Evolutionary conservation across 306 rosid genomes (phyloP).

Genomic region (Arachis stenosperma): DNA sequence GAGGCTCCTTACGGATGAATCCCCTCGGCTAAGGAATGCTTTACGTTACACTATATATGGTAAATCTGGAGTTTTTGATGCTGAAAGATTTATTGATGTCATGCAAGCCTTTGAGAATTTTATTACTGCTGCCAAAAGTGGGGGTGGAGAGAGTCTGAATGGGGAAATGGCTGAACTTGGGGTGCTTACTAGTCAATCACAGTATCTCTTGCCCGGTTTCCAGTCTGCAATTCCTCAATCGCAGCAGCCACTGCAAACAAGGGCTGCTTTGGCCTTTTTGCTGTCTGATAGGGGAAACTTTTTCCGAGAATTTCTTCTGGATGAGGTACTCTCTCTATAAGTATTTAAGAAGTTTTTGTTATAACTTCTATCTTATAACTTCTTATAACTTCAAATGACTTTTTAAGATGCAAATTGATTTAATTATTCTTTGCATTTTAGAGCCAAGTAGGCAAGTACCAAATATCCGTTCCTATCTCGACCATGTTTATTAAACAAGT

Average conservation of each 20-base stretch:
- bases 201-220: slow-evolving; percentile 56
- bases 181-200: slow-evolving; percentile 50
- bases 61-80: slow-evolving; percentile 90
- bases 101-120: slow-evolving; percentile 99
- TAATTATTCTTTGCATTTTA: slow-evolving; percentile 17
- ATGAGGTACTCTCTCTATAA: slow-evolving; percentile 70
- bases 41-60: slow-evolving; percentile 95
- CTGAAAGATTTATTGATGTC: slow-evolving; percentile 97
- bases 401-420: slow-evolving; percentile 21
- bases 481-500: too few species aligned
- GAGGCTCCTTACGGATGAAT: slow-evolving; percentile 99
- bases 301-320: slow-evolving; percentile 96
- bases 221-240: slow-evolving; percentile 48
- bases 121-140: slow-evolving; percentile 98
- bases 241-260: slow-evolving; percentile 77
- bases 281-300: slow-evolving; percentile 88
- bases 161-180: slow-evolving; percentile 97
- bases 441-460: not conserved
- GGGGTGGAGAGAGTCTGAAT: slow-evolving; percentile 84
- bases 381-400: not conserved
- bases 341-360: slow-evolving; percentile 33
- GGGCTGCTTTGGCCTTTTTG: slow-evolving; percentile 90
- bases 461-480: not conserved
- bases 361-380: slow-evolving; percentile 24
- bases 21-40: slow-evolving; percentile 89